These are phyloP conservation scores for Ilex asprella DNA, from an alignment of 257 asterid species.

Conservation along the genomic window DNA sequence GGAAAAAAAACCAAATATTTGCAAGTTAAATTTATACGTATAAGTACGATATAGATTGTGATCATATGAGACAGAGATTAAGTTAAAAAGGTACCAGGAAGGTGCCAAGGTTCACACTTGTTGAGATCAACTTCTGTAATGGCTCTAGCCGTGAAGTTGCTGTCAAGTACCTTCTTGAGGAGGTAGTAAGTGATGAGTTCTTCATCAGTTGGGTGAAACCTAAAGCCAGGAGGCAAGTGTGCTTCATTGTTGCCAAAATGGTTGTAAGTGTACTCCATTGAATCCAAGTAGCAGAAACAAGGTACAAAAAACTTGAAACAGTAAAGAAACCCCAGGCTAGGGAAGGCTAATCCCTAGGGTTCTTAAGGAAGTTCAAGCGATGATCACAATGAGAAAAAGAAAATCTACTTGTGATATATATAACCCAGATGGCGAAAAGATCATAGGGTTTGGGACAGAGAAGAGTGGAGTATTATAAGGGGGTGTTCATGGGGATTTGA, in stretches of 20 bases:
- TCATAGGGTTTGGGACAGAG: too few species aligned
- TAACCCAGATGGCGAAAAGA: too few species aligned
- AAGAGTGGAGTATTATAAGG: conserved; percentile 16
- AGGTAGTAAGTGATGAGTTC: conserved; percentile 81
- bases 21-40: too few species aligned
- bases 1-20: too few species aligned
- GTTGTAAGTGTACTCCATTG: conserved; percentile 35
- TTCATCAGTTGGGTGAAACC: conserved; percentile 91
- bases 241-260: conserved; percentile 38
- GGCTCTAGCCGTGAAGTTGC: conserved; percentile 52
- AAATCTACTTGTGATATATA: too few species aligned
- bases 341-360: not conserved
- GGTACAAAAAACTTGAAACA: not conserved
- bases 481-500: conserved; percentile 13
- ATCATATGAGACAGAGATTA: not conserved
- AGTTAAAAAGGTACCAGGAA: conserved; percentile 43
- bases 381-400: too few species aligned
- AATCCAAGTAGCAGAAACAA: not conserved
- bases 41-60: too few species aligned
- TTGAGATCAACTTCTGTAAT: conserved; percentile 87
- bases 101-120: conserved; percentile 95
- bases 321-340: not conserved
- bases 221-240: conserved; percentile 67
- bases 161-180: conserved; percentile 68
- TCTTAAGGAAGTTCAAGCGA: too few species aligned